Evolutionary conservation across 148 eudicot genomes (phyloP).

Genomic region (Amaranthus hypochondriacus): DNA sequence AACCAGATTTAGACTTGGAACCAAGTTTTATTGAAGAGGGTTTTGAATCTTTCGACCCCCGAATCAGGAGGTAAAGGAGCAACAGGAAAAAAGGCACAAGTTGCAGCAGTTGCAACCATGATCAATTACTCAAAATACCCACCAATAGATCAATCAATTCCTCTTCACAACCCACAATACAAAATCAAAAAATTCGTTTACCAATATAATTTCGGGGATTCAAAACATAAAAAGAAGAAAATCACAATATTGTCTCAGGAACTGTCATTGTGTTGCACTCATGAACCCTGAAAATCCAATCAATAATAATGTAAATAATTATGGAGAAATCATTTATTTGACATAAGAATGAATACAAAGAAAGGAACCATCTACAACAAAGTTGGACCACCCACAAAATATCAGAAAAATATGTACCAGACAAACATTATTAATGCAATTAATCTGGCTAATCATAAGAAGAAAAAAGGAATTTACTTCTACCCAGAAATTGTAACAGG

Average conservation of each 20-base stretch:
- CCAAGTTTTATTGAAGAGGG: constrained; percentile 32
- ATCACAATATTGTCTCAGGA: constrained; percentile 12
- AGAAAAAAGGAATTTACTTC: neutral
- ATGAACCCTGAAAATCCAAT: constrained; percentile 21
- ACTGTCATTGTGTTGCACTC: constrained; percentile 4
- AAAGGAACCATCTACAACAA: constrained; percentile 5
- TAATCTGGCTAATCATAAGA: neutral
- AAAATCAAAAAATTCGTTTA: neutral
- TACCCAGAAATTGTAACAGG: neutral
- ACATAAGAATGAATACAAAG: neutral
- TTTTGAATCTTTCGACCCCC: constrained; percentile 44
- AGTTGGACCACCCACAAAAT: constrained; percentile 14
- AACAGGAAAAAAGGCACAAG: constrained; percentile 52
- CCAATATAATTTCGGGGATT: constrained; percentile 14
- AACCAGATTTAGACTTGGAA: constrained; percentile 53
- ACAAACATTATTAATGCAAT: neutral
- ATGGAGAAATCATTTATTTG: neutral
- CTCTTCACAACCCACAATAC: constrained; percentile 6
- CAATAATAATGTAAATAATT: neutral
- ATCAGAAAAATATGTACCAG: neutral
- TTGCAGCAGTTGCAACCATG: constrained; percentile 89
- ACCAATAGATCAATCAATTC: constrained; percentile 16
- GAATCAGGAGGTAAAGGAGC: constrained; percentile 50
- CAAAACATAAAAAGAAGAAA: neutral
- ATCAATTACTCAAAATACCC: constrained; percentile 21